These are phyloP conservation scores for Lodderomyces orthopsilosis DNA, from an alignment of 1,139 yeast species.

Conservation along the genomic window DNA sequence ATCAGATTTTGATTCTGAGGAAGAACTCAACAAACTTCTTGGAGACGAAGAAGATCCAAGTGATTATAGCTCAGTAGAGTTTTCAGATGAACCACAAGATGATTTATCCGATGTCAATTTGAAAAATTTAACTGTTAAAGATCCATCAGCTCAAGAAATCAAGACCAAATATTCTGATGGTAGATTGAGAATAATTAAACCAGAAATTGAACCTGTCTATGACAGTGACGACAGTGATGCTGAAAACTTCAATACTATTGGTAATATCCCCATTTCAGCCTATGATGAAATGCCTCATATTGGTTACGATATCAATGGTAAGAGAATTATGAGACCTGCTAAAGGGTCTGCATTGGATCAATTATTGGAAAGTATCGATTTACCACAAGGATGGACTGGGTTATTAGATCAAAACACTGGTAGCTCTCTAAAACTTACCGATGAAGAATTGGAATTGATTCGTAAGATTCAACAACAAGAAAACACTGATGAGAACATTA, in stretches of 20 bases:
- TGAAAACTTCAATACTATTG: conserved; percentile 85
- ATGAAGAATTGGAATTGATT: conserved; percentile 86
- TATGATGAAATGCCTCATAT: conserved; percentile 97
- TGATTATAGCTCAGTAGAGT: conserved; percentile 4
- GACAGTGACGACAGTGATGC: conserved; percentile 91
- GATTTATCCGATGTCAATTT: conserved; percentile 56
- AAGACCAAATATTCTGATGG: conserved; percentile 76
- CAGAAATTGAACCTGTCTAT: conserved; percentile 89
- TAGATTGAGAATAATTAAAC: conserved; percentile 66
- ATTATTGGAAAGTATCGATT: conserved; percentile 81
- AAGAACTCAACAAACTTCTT: conserved; percentile 55
- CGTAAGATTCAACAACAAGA: conserved; percentile 83
- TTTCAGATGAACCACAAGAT: conserved; percentile 3
- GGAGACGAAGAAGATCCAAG: conserved; percentile 37
- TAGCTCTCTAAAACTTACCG: conserved; percentile 75
- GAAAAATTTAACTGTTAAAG: conserved; percentile 43
- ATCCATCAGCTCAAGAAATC: conserved; percentile 26
- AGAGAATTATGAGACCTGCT: conserved; percentile 98
- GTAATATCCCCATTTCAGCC: conserved; percentile 87
- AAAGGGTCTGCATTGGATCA: conserved; percentile 92
- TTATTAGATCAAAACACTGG: conserved; percentile 90
- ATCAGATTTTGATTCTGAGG: conserved; percentile 49
- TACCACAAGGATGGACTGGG: conserved; percentile 99
- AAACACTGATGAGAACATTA: conserved; percentile 72
- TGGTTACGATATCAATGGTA: conserved; percentile 96